Evolutionary conservation across 2,329 filamentous ascomycete genomes (phyloP), one percentile per base, ranked within the genome.

Genomic region (Chaetomium sp.): DNA sequence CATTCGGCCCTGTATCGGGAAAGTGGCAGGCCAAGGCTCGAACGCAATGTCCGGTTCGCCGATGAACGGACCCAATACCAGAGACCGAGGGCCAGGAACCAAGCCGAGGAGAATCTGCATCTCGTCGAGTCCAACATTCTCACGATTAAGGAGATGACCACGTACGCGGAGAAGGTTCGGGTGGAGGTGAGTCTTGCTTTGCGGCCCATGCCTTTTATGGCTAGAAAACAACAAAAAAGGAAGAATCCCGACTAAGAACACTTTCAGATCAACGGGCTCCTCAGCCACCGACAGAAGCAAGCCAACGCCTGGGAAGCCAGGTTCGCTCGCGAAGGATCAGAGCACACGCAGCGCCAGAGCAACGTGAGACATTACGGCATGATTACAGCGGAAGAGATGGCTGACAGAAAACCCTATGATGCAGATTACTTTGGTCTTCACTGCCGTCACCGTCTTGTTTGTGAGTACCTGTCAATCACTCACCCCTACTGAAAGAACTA

Each of bases 361-460:
- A 67, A 67, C 33, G 64, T 64, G 21, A 33, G 64, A 50, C 4
- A 3, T 9, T 29, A 12, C 1, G 6, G 16, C 5, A 33, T 9
- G 25, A 33, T 29, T 29, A 29, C 27, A 29, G 3, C 27, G 27
- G 27, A 29, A 29, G 27, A 6, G 27, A 19, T 16, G 21, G n/a
- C 21, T 51, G 16, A 47, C 62, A 60, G 13, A 65, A 42, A 13
- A 8, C 33, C 13, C 33, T 29, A 10, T 9, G n/a, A 6, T 1
- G 13, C 45, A 69, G 67, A 69, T 69, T 19, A 69, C 61, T 3
- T 53, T 69, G 3, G 67, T 69, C 1, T 69, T 69, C 31, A 69
- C 67, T 2, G 53, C 67, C 21, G 67, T 69, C n/a, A 69, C 67
- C 5, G 63, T 65, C 13, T 47, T 69, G 29, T 69, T 69, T 29